Conservation (phyloP, 352 stramenopile genomes). For the Globisporangium iwayamae region DNA sequence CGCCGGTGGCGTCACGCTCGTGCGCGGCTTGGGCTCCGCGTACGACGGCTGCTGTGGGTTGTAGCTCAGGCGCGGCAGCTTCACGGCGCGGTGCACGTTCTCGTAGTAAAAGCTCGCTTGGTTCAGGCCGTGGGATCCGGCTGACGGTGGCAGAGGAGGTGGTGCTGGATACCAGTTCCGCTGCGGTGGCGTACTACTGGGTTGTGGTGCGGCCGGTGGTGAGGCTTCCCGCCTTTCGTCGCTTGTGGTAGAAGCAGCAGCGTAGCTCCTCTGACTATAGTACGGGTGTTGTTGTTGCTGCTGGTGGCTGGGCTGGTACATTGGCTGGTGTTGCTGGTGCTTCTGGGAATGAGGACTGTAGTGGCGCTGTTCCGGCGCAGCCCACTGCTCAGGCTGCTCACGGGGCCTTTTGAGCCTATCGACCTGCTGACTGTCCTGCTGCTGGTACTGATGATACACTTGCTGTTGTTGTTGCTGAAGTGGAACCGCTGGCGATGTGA, state of each 20-base stretch:
- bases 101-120: not conserved
- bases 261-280: not conserved
- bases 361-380: not conserved
- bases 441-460: not conserved
- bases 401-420: not conserved
- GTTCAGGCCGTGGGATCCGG: not conserved
- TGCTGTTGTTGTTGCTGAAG: not conserved
- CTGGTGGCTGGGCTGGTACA: not conserved
- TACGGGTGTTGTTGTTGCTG: not conserved
- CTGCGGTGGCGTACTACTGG: not conserved
- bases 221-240: not conserved
- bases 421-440: not conserved
- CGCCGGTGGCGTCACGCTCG: not conserved
- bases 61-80: conserved; percentile 1
- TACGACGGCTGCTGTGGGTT: not conserved
- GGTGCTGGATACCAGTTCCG: not conserved
- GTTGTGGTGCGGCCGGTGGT: not conserved
- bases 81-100: not conserved
- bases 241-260: not conserved
- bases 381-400: not conserved
- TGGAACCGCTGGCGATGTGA: not conserved
- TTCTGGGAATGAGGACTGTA: not conserved
- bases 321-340: not conserved
- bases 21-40: not conserved
- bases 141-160: not conserved